phyloP scores from a whole-genome alignment of 345 rosid species.

The Arabidopsis arenosa region DNA sequence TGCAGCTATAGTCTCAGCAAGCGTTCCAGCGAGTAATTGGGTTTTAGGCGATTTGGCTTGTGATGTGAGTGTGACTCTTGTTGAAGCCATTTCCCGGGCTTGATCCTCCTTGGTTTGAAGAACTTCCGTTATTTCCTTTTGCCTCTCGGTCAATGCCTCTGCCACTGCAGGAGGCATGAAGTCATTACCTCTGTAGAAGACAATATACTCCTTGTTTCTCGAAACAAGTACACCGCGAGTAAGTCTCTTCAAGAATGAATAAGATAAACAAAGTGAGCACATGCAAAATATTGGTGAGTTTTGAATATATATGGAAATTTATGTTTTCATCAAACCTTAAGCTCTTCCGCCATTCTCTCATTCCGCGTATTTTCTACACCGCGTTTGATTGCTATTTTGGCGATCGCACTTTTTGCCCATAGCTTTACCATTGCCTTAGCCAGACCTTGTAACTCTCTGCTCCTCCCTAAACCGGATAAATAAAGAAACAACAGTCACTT shows the following conservation, averaged over 20 bases:
- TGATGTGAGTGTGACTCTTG: conserved; percentile 41
- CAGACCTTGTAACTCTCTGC: conserved; percentile 81
- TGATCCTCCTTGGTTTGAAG: conserved; percentile 79
- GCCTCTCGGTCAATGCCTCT: conserved; percentile 67
- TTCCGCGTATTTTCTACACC: conserved; percentile 78
- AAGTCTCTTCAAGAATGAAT: conserved; percentile 61
- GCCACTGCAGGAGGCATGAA: conserved; percentile 76
- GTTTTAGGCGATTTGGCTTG: conserved; percentile 46
- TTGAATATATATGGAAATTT: not conserved
- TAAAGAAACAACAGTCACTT: conserved; percentile 19
- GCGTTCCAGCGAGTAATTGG: conserved; percentile 81
- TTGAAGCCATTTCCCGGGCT: conserved; percentile 60
- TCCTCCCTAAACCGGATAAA: conserved; percentile 65
- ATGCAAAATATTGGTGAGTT: not conserved
- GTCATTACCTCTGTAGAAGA: conserved; percentile 93
- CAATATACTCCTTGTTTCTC: conserved; percentile 88
- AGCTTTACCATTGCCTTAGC: conserved; percentile 85
- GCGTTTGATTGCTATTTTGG: conserved; percentile 93
- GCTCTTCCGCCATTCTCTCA: conserved; percentile 97
- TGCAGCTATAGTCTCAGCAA: conserved; percentile 86
- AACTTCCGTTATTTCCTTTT: conserved; percentile 51
- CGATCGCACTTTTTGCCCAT: conserved; percentile 83
- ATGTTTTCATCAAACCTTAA: conserved; percentile 58
- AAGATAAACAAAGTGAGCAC: conserved; percentile 34
- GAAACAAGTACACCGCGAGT: conserved; percentile 86